Conservation (phyloP, 2,329 filamentous ascomycete genomes). For the Colletotrichum simmondsii region DNA sequence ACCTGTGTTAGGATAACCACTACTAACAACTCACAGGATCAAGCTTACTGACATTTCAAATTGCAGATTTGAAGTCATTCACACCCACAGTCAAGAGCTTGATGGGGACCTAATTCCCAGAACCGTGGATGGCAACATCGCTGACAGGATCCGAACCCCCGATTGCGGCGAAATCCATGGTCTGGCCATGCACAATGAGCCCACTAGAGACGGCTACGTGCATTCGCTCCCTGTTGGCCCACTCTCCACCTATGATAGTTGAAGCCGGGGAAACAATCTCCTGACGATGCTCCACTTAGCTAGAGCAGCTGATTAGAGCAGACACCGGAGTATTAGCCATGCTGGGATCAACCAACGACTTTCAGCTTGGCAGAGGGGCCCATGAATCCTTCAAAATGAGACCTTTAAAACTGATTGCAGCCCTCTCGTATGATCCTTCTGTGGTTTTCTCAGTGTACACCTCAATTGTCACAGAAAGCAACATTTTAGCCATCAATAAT, state of each 20-base stretch:
- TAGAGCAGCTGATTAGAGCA: neutral
- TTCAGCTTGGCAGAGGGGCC: slow-evolving; percentile 3
- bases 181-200: neutral
- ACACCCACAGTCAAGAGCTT: neutral
- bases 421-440: neutral
- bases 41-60: neutral
- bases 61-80: neutral
- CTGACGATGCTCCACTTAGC: neutral
- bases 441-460: neutral
- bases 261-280: neutral
- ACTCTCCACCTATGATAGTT: neutral
- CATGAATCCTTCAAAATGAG: neutral
- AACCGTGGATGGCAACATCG: neutral
- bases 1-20: too few relatives aligned
- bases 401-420: neutral
- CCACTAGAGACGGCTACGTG: neutral
- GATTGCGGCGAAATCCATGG: neutral
- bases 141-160: neutral
- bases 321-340: neutral
- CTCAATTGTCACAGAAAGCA: neutral
- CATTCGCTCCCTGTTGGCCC: neutral
- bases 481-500: neutral
- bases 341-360: neutral
- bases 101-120: neutral
- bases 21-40: neutral